phyloP scores from a whole-genome alignment of 2,329 filamentous ascomycete genomes.

The Cyphellophora europaea region DNA sequence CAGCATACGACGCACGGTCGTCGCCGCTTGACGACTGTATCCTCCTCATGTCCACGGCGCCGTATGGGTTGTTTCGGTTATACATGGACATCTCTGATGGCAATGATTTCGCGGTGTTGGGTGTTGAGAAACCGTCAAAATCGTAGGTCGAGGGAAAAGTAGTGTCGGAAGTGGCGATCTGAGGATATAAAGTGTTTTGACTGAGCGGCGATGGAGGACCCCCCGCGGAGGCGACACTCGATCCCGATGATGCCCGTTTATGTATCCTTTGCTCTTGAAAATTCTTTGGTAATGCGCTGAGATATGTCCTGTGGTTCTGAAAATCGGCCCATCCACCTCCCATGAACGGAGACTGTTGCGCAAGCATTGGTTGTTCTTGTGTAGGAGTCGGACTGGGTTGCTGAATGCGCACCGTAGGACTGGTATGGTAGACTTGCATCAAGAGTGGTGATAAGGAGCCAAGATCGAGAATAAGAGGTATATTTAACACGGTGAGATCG shows the following conservation, averaged over 20 bases:
- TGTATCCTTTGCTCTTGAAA: conserved; percentile 22
- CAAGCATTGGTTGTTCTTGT: conserved; percentile 8
- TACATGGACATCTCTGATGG: conserved; percentile 39
- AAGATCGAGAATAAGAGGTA: conserved; percentile 4
- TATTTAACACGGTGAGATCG: conserved; percentile 8
- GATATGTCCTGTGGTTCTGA: conserved; percentile 10
- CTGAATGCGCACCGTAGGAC: conserved; percentile 15
- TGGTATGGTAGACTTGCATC: conserved; percentile 12
- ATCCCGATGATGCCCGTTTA: conserved; percentile 31
- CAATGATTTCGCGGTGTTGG: conserved; percentile 34
- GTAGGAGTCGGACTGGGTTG: conserved; percentile 12
- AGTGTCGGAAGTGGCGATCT: conserved; percentile 33
- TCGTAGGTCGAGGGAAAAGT: conserved; percentile 32
- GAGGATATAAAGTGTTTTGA: conserved; percentile 27
- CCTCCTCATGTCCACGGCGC: conserved; percentile 50
- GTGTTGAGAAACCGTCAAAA: conserved; percentile 24
- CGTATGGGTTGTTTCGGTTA: conserved; percentile 37
- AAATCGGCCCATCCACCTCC: conserved; percentile 17
- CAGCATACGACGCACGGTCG: conserved; percentile 41
- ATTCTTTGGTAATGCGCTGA: conserved; percentile 17
- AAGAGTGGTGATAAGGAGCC: conserved; percentile 1
- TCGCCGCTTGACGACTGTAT: conserved; percentile 41
- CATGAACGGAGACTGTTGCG: conserved; percentile 3
- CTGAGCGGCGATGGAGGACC: conserved; percentile 31
- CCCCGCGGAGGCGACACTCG: conserved; percentile 32